phyloP scores from a whole-genome alignment of 163 green algal genomes.

The Volvox carteri region DNA sequence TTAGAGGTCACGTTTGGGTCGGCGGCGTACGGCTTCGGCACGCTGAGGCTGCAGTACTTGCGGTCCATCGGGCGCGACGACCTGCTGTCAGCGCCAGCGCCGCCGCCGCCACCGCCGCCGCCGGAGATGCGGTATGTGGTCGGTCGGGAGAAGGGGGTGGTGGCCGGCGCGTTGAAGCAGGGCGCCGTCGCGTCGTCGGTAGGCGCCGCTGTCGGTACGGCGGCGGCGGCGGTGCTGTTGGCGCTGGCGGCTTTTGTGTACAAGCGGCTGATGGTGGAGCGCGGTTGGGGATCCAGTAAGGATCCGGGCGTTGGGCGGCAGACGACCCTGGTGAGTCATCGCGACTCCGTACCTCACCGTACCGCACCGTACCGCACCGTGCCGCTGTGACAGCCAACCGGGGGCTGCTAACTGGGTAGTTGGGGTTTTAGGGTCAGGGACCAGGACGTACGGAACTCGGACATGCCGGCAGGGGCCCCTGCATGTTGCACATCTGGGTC shows the following conservation, averaged over 20 bases:
- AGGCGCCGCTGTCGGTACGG: neutral
- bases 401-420: too few species aligned
- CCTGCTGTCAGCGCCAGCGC: slow-evolving; percentile 32
- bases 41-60: slow-evolving; percentile 48
- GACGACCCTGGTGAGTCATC: slow-evolving; percentile 54
- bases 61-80: slow-evolving; percentile 16
- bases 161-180: neutral
- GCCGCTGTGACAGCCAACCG: too few species aligned
- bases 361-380: too few species aligned
- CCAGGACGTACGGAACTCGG: too few species aligned
- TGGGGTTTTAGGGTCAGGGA: too few species aligned
- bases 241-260: neutral
- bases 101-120: slow-evolving; percentile 37
- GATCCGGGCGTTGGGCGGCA: slow-evolving; percentile 19
- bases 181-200: neutral
- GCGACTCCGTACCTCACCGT: too few species aligned
- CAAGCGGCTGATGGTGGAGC: slow-evolving; percentile 1
- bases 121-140: neutral
- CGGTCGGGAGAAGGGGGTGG: neutral
- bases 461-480: too few species aligned
- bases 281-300: slow-evolving; percentile 9
- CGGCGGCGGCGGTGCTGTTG: slow-evolving; percentile 6
- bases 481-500: too few species aligned
- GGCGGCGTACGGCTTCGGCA: neutral
- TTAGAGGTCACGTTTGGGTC: neutral